Base-by-base conservation (phyloP, 306 rosid species). In the Hippophae rhamnoides region DNA sequence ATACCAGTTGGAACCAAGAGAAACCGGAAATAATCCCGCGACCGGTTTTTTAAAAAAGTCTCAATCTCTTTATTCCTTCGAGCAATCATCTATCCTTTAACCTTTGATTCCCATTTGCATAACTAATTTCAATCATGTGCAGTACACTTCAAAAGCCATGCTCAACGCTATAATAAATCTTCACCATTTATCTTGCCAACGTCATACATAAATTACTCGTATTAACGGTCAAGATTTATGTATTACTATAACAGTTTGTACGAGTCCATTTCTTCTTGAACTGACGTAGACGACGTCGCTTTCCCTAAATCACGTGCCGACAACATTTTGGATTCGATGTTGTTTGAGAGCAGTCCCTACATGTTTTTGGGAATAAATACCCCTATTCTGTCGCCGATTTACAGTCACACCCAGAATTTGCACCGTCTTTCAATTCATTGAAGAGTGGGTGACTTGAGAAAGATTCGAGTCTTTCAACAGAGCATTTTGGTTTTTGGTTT, bases 11-110 rank as follows among this genome's bases (percentile, higher is more conserved):
- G 23, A 13, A 48, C 18, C 52, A 48, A 3, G 23, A 12, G 18
- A 4, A 4, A 48, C 53, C 53, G 53, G 25, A 5, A 0, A 49
- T 5, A 47, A 44, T 48, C 60, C 43, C 0, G 60, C 69, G 60
- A 45, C 65, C 55, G 38, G 74, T 63, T 51, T 63, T 63, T 14
- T 1, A 18, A 41, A 58, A 1, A 0, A 13, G 10, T 45, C n/a
- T 31, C 38, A 31, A 31, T 31, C 38, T 31, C 38, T 31, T 31
- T 31, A 31, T 18, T 18, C 23, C 23, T 18, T 18, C 23, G 23
- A 18, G 23, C 23, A 18, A 18, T 18, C 23, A 18, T 18, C 23
- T 18, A 18, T 18, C 38, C 38, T 31, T 31, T 31, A 31, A 31
- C 38, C 38, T 31, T 31, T 31, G 38, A 31, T 31, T 31, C 38